Base-by-base conservation (phyloP, 768 basidiomycete genomes). In the Mycena rosella region DNA sequence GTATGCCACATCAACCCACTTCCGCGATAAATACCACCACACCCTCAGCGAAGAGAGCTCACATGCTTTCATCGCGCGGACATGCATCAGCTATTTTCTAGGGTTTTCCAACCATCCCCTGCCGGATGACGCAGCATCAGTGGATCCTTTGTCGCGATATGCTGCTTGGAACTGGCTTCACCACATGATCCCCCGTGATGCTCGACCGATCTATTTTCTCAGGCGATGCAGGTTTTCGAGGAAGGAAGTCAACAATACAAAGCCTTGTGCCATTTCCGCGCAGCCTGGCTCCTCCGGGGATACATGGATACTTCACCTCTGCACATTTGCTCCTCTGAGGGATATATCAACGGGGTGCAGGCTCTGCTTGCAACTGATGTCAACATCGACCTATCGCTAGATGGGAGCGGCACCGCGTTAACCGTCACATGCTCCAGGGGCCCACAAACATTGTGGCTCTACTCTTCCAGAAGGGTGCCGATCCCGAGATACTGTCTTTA, bases 1-100 rank as follows among this genome's bases (percentile, higher is more conserved):
- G 9, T 61, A 61, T 17, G 17, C 44, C 15, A 10, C 30, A 2
- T 52, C 49, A 7, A 24, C 10, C 0, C 49, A 53, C 26, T 52
- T 61, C 40, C 14, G 7, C n/a, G n/a, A 24, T 24, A 7, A 14
- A 17, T 54, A 14, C 26, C n/a, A 53, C 38, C 15, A 3, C 9
- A 14, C 7, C 48, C 61, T 62, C 27, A 30, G 40, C 20, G 49
- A 40, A 11, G n/a, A 26, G 3, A 17, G 18, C 20, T 61, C 60
- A n/a, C 48, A 61, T 20, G 15, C 36, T 6, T 61, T 42, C 40
- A 40, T 61, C n/a, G n/a, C 60, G 1, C 27, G 8, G 14, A 54
- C 29, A 30, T 62, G 61, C 42, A 62, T 62, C 14, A 24, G 52
- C 34, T 62, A 62, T 34, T 51, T 62, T 13, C 51, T 54, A 26